Evolutionary conservation across 495 filamentous ascomycete genomes (phyloP).

Genomic region (Pyrenopolyporus hunteri): DNA sequence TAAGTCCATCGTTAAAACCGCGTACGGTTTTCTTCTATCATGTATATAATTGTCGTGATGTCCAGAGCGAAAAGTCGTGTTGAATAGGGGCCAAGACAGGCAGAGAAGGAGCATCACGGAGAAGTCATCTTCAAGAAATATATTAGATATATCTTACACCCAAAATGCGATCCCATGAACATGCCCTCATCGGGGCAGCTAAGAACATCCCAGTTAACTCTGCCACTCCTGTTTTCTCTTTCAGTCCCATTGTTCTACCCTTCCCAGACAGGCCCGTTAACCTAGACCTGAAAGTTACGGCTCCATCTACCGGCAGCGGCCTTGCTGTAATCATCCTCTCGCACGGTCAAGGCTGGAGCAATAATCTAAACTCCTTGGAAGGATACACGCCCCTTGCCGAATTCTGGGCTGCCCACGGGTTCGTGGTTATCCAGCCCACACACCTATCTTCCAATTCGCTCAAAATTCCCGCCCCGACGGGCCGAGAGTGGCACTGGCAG

Average conservation of each 20-base stretch:
- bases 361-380: constrained; percentile 52
- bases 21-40: not conserved
- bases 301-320: constrained; percentile 38
- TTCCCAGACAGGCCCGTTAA: constrained; percentile 40
- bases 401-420: constrained; percentile 56
- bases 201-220: constrained; percentile 44
- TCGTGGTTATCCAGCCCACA: constrained; percentile 55
- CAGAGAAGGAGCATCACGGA: not conserved
- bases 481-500: constrained; percentile 44
- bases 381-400: constrained; percentile 52
- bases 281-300: constrained; percentile 44
- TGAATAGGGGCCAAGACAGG: constrained; percentile 4
- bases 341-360: constrained; percentile 49
- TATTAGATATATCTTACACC: not conserved
- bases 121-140: not conserved
- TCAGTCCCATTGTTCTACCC: constrained; percentile 48
- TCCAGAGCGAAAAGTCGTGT: not conserved
- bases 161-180: constrained; percentile 41
- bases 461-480: constrained; percentile 25
- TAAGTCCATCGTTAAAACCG: constrained; percentile 24
- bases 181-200: constrained; percentile 49
- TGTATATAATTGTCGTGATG: constrained; percentile 19
- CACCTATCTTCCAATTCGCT: constrained; percentile 50
- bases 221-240: constrained; percentile 45
- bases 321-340: constrained; percentile 54